These are phyloP conservation scores for Penicillium manginii DNA, from an alignment of 495 filamentous ascomycete genomes.

Conservation along the genomic window DNA sequence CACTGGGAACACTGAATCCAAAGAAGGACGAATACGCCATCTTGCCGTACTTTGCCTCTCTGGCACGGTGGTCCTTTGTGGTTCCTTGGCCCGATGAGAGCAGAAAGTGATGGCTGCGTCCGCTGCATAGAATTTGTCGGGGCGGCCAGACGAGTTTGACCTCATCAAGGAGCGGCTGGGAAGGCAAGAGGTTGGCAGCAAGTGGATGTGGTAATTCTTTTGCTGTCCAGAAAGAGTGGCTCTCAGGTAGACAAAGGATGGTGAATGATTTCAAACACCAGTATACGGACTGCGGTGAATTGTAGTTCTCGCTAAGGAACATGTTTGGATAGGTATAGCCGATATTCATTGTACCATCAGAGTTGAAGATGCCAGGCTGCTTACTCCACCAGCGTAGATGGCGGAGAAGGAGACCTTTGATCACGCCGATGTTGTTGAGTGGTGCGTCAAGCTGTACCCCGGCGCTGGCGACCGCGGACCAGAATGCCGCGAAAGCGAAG, in stretches of 20 bases:
- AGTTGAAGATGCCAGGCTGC: conserved; percentile 70
- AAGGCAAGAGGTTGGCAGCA: neutral
- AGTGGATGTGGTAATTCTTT: conserved; percentile 3
- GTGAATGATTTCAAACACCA: conserved; percentile 11
- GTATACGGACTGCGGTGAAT: conserved; percentile 2
- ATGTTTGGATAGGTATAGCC: conserved; percentile 81
- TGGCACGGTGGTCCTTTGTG: neutral
- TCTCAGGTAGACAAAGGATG: conserved; percentile 5
- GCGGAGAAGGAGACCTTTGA: conserved; percentile 73
- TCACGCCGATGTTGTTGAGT: conserved; percentile 68
- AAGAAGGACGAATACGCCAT: conserved; percentile 9
- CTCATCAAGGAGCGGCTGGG: conserved; percentile 2
- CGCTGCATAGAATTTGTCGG: conserved; percentile 2
- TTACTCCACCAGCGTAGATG: conserved; percentile 80
- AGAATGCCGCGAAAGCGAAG: neutral
- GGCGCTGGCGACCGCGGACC: neutral
- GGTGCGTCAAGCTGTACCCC: conserved; percentile 39
- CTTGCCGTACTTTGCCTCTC: conserved; percentile 11
- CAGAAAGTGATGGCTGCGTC: conserved; percentile 9
- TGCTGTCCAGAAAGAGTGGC: conserved; percentile 10
- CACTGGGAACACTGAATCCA: conserved; percentile 9
- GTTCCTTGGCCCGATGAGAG: conserved; percentile 5
- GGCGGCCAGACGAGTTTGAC: conserved; percentile 11
- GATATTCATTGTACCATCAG: conserved; percentile 72
- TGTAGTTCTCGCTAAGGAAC: conserved; percentile 34